Evolutionary conservation across 2,329 filamentous ascomycete species (phyloP).

Genomic region (Diaporthe caulivora): DNA sequence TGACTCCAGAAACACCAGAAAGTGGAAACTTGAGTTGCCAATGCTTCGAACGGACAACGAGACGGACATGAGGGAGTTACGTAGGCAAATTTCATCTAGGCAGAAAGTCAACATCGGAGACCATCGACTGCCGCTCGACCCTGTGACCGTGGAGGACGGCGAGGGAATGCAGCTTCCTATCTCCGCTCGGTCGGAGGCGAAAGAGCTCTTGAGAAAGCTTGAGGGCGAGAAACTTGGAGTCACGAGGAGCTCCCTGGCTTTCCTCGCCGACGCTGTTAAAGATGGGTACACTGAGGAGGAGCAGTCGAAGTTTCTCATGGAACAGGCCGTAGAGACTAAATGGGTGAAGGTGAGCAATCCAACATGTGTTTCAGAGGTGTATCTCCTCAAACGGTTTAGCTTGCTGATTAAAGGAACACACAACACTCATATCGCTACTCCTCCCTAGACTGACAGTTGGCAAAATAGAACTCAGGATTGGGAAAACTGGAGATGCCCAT

Average conservation of each 20-base stretch:
- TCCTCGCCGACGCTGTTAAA: constrained; percentile 41
- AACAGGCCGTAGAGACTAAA: background rate
- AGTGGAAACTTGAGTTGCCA: constrained; percentile 44
- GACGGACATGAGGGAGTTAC: constrained; percentile 41
- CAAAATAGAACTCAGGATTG: constrained; percentile 27
- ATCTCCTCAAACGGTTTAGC: background rate
- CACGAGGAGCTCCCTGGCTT: constrained; percentile 39
- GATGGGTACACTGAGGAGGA: constrained; percentile 41
- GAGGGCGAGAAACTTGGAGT: constrained; percentile 43
- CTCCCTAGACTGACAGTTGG: background rate
- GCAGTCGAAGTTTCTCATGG: constrained; percentile 36
- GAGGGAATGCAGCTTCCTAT: constrained; percentile 46
- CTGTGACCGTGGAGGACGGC: constrained; percentile 41
- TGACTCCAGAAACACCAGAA: background rate
- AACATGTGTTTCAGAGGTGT: fast-evolving
- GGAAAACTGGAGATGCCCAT: constrained; percentile 45
- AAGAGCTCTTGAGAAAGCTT: constrained; percentile 35
- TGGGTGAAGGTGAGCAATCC: constrained; percentile 43
- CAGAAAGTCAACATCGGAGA: constrained; percentile 36
- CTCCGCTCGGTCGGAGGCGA: constrained; percentile 10
- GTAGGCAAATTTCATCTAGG: constrained; percentile 36
- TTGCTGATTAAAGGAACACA: background rate
- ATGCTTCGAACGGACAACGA: constrained; percentile 45
- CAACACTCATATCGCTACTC: too few species aligned
- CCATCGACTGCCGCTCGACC: constrained; percentile 45